Evolutionary conservation across 306 rosid genomes (phyloP), one percentile per base, ranked within the genome.

Genomic region (Cicer yamashitae): DNA sequence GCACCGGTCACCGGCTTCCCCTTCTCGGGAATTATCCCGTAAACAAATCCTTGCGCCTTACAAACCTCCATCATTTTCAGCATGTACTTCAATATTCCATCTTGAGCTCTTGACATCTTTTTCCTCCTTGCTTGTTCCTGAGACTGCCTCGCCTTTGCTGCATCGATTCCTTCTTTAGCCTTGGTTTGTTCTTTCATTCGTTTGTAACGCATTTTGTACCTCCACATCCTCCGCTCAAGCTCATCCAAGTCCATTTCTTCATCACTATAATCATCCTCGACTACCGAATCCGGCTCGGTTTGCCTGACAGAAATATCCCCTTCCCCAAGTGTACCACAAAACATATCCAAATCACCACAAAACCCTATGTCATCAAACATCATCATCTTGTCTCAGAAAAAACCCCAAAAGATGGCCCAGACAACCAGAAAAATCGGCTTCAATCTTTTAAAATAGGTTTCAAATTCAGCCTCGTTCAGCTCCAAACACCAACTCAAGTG

Each of bases 1-100:
- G 96, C 90, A 1, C 98, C 98, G 0, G 89, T 89, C 38, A 93
- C 94, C 0, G 98, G 96, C 67, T 93, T 93, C 8, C 98, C 98
- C 62, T 93, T 93, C 59, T 93, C 96, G 0, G 98, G 98, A 50
- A 90, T 86, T 53, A 93, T 93, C 13, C 98, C 98, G 45, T 93
- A 93, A 6, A 93, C 98, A 70, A 93, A 93, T 8, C 98, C 98
- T 58, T 90, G 93, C 6, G 98, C 98, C 77, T 93, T 88, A 72
- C 98, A 93, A 46, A 89, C 91, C 82, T 93, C 98, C 94, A 93
- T 93, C 91, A 93, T 93, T 74, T 90, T 93, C 82, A 93, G 78
- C 98, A 93, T 93, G 80, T 90, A 93, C 62, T 89, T 93, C 77
- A 93, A 50, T 47, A 93, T 93, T 8, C 94, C 96, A 56, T 93